Evolutionary conservation across 2,329 filamentous ascomycete species (phyloP), one percentile per base, ranked within the genome.

Genomic region (Paecilomyces sp.): DNA sequence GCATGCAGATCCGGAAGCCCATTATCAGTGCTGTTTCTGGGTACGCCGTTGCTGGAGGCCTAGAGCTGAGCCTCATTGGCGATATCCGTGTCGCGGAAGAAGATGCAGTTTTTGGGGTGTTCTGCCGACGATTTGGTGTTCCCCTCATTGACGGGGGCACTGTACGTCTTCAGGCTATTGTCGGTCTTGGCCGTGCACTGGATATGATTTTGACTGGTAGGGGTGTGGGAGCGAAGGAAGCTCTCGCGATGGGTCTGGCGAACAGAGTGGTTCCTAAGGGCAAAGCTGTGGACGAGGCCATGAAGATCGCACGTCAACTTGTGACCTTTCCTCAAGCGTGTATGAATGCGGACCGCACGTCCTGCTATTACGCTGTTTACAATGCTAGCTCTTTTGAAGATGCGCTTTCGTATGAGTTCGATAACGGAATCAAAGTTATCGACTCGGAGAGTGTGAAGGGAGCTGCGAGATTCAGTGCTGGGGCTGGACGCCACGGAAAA

Each of bases 131-230:
- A 2, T 83, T 75, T 65, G 81, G 82, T 1, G 80, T 83, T 0
- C 81, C 81, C 3, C 67, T 83, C 25, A 79, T 83, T 51, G 82
- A 78, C 30, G 79, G 79, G 7, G 83, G 82, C 1, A 84, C 82
- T 0, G 81, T 84, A 0, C 76, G 82, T 1, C 68, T 84, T 5
- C 80, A 80, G 59, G 75, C 74, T 1, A 74, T 83, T 53, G 69
- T 85, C 24, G 83, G 83, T 0, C 71, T 85, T 0, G 81, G 82
- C 0, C 67, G 81, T 2, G 82, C 83, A 0, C 62, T 85, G 58
- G 83, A 85, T 66, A 81, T 85, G 78, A 82, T 85, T 15, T 70
- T 85, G 4, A 85, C 83, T 0, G 83, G 83, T 0, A 70, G 82
- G 0, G 65, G 76, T 0, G 80, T 85, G 0, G 63, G 62, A 0